Base-by-base conservation (phyloP, 441 rosid genomes). In the Adansonia madagascariensis region DNA sequence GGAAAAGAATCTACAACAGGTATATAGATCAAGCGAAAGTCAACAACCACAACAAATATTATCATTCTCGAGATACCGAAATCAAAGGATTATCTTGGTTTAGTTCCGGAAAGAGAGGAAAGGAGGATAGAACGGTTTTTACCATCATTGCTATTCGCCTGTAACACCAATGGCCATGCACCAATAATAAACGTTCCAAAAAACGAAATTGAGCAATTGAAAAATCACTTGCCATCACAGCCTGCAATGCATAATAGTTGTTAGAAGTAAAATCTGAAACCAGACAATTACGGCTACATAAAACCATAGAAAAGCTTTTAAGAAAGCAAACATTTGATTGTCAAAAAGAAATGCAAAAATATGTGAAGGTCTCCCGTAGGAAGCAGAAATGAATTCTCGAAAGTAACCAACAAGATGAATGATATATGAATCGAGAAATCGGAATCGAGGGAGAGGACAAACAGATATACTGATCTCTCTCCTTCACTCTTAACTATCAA, bases 101-200 rank as follows among this genome's bases (percentile, higher is more conserved):
- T 56, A 57, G 46, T 63, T 73, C 46, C 52, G 61, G 20, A 60
- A 1, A 44, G 55, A 24, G 18, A 10, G n/a, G 6, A 61, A 8
- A 66, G 65, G 1, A 72, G 11, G 62, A 50, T 55, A 10, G 41
- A 27, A 71, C 56, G 77, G 44, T 41, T 41, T 60, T 82, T 90
- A 92, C 98, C 98, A 94, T 94, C 86, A 88, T 75, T 18, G 97
- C 80, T 50, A 95, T 92, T 78, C 99, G 79, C 82, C 98, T 87
- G 84, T 95, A 93, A 81, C 99, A 95, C 99, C 99, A 95, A 84
- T 93, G 99, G 2, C 99, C 99, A 49, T 95, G 99, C 59, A 95
- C 98, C 46, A 95, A 85, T 24, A 95, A 76, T 75, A 95, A 79
- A 43, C 94, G 92, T 66, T 95, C 97, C 53, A 95, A 82, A 85